A percentile compares a stretch with the other conserved stretches of the same genome.
phyloP scores from a whole-genome alignment of 164 flowering plant species.

The Vitis rupestris region DNA sequence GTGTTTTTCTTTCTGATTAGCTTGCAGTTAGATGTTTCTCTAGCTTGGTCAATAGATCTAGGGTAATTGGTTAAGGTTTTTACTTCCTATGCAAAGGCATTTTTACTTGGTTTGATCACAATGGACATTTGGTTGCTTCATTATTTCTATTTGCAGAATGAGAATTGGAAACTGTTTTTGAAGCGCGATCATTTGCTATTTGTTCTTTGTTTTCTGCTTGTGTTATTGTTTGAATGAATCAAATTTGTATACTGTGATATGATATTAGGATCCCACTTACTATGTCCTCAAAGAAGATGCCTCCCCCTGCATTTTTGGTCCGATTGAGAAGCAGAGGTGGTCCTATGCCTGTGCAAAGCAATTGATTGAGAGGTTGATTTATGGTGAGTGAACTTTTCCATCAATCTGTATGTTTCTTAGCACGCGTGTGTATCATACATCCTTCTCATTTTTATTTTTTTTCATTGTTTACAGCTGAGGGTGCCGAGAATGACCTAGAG shows the following conservation, averaged over 20 bases:
- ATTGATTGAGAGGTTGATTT: conserved; percentile 82
- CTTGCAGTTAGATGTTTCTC: no score
- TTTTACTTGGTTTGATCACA: no score
- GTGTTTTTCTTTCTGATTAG: no score
- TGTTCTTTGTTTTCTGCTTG: not conserved
- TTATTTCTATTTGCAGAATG: no score
- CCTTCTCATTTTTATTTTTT: conserved; percentile 2
- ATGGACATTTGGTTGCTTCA: not conserved
- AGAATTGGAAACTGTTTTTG: not conserved
- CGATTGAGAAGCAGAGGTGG: conserved; percentile 92
- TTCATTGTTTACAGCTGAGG: conserved; percentile 52
- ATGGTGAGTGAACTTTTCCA: conserved; percentile 40
- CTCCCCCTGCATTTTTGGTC: conserved; percentile 84
- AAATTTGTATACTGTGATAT: conserved; percentile 10
- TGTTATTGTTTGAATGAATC: not conserved
- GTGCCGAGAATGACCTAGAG: conserved; percentile 74
- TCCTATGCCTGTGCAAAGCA: conserved; percentile 97
- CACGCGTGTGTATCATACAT: no score
- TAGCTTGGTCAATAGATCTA: no score
- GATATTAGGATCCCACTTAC: conserved; percentile 68
- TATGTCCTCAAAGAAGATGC: conserved; percentile 69
- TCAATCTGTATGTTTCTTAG: not conserved
- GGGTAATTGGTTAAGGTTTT: no score
- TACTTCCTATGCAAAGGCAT: no score
- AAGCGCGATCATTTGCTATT: not conserved